Evolutionary conservation across 768 basidiomycete genomes (phyloP).

Genomic region (Tubosaeta sp.): DNA sequence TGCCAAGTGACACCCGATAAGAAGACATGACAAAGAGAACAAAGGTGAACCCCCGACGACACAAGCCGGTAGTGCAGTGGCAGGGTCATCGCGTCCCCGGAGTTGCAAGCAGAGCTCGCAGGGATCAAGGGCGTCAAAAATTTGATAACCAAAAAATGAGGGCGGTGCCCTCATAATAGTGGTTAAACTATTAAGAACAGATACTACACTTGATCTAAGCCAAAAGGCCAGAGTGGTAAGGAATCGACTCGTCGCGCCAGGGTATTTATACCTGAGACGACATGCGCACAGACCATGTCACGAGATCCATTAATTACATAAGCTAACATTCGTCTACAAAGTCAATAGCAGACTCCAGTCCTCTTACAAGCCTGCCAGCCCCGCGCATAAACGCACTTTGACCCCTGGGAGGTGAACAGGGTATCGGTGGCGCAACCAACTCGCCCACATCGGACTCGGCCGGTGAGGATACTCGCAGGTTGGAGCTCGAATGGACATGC

Average conservation of each 20-base stretch:
- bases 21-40: no score
- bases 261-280: conserved; percentile 9
- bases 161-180: conserved; percentile 56
- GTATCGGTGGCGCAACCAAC: background rate
- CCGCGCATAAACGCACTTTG: conserved; percentile 30
- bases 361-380: conserved; percentile 34
- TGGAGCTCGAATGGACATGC: conserved; percentile 25
- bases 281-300: conserved; percentile 20
- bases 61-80: conserved; percentile 4
- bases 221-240: conserved; percentile 48
- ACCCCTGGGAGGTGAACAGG: conserved; percentile 22
- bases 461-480: conserved; percentile 16
- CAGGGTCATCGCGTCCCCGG: conserved; percentile 8
- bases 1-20: background rate
- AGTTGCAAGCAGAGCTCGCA: conserved; percentile 13
- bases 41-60: conserved; percentile 11
- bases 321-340: conserved; percentile 33
- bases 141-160: conserved; percentile 53
- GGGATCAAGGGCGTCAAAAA: conserved; percentile 26
- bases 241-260: background rate
- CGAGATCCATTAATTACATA: conserved; percentile 1
- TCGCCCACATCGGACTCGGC: conserved; percentile 12
- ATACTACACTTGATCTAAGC: conserved; percentile 79
- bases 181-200: conserved; percentile 63
- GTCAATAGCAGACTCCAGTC: conserved; percentile 38